A percentile compares a stretch with the other conserved stretches of the same genome.
Conservation (phyloP, 495 filamentous ascomycete species). For the Neurospora discreta region DNA sequence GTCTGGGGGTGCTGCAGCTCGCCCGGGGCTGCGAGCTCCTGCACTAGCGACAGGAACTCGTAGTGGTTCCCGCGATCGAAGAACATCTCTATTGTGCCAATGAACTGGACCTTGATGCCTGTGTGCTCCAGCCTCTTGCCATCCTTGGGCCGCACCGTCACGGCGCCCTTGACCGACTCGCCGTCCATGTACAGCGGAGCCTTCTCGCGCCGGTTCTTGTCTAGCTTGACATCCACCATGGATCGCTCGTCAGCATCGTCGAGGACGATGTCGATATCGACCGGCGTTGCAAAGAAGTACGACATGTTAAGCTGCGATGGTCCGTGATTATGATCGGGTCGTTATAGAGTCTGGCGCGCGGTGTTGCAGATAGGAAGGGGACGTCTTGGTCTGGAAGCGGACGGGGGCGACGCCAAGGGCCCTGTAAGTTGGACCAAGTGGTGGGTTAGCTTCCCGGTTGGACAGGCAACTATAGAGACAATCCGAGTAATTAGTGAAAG, state of each 20-base stretch:
- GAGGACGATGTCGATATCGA: conserved; percentile 97
- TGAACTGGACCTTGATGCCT: conserved; percentile 99
- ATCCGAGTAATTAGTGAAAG: background rate
- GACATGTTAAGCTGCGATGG: conserved; percentile 47
- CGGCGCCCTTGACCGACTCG: conserved; percentile 90
- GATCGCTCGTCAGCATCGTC: conserved; percentile 87
- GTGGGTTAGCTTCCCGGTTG: background rate
- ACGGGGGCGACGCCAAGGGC: background rate
- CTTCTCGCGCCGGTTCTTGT: conserved; percentile 94
- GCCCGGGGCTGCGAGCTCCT: conserved; percentile 90
- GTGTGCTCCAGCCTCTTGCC: conserved; percentile 96
- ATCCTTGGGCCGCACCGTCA: conserved; percentile 95
- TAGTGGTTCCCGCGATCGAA: conserved; percentile 99
- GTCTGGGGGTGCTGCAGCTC: conserved; percentile 98
- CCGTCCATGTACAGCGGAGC: conserved; percentile 95
- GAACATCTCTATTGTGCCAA: conserved; percentile 95
- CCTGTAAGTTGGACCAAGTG: background rate
- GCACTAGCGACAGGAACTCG: conserved; percentile 92
- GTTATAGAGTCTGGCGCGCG: background rate
- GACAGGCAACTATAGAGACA: background rate
- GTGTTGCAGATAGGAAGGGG: background rate
- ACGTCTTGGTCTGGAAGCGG: background rate
- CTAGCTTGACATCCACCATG: conserved; percentile 94
- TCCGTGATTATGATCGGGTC: background rate
- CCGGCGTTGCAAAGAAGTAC: conserved; percentile 94